Conservation (phyloP, 148 eudicot genomes). For the Vaccinium darrowii region DNA sequence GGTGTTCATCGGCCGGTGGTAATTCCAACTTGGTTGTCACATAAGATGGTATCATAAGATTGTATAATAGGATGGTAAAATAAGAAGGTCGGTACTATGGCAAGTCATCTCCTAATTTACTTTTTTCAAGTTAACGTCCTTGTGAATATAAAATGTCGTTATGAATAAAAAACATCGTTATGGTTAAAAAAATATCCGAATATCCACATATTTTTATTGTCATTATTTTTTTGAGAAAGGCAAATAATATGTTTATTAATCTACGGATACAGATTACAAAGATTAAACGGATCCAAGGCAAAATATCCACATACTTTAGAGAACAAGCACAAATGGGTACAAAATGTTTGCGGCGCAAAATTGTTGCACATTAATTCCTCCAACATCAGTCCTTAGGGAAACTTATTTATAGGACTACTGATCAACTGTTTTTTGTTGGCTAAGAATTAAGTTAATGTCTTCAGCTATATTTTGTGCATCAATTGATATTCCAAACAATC, state of each 20-base stretch:
- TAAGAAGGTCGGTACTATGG: background rate
- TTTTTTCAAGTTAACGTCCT: background rate
- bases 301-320: background rate
- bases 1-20: background rate
- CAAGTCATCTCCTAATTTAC: too few relatives aligned
- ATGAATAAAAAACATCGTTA: background rate
- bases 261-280: too few relatives aligned
- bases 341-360: background rate
- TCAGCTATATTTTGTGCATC: constrained; percentile 31
- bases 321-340: background rate
- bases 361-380: background rate
- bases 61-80: background rate
- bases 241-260: too few relatives aligned
- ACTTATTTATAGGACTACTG: background rate
- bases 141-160: too few relatives aligned
- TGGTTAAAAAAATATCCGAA: too few relatives aligned
- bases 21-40: background rate
- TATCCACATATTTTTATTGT: too few relatives aligned
- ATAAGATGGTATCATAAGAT: background rate
- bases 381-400: background rate
- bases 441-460: constrained; percentile 17
- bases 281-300: too few relatives aligned
- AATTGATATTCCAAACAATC: constrained; percentile 30
- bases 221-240: too few relatives aligned
- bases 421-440: background rate